Conservation (phyloP, 164 flowering plant genomes). For the Malania oleifera region DNA sequence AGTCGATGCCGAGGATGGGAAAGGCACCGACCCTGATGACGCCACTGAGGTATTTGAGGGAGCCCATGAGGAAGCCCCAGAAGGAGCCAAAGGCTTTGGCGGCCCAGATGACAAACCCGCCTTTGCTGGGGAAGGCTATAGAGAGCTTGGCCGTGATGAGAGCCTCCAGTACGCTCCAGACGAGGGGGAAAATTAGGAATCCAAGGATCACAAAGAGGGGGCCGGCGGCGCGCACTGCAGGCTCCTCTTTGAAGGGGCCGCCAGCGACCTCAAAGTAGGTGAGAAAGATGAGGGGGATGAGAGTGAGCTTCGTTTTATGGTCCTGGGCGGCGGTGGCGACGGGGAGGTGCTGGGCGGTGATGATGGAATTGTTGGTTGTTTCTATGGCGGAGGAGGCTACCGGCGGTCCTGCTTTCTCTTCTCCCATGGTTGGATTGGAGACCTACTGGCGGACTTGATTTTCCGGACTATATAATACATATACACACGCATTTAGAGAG, state of each 20-base stretch:
- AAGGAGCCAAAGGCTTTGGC: slow-evolving; percentile 73
- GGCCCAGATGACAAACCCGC: slow-evolving; percentile 88
- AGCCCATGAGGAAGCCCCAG: slow-evolving; percentile 76
- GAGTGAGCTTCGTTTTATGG: slow-evolving; percentile 38
- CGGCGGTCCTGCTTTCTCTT: no score
- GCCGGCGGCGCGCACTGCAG: slow-evolving; percentile 78
- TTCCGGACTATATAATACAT: no score
- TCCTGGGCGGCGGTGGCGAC: slow-evolving; percentile 1
- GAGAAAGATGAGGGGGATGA: slow-evolving; percentile 77
- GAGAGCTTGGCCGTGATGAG: slow-evolving; percentile 84
- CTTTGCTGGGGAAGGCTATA: slow-evolving; percentile 77
- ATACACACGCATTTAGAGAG: no score
- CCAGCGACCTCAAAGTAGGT: slow-evolving; percentile 93
- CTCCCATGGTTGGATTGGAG: no score
- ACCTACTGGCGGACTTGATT: no score
- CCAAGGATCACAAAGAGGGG: slow-evolving; percentile 75
- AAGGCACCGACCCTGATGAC: slow-evolving; percentile 75
- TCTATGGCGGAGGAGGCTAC: no score
- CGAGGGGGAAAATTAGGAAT: slow-evolving; percentile 81
- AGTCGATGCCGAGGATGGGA: slow-evolving; percentile 67
- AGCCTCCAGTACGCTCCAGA: slow-evolving; percentile 89
- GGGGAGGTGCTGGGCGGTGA: neutral
- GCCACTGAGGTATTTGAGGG: slow-evolving; percentile 70
- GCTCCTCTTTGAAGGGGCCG: slow-evolving; percentile 83
- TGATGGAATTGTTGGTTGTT: neutral